Evolutionary conservation across 441 rosid genomes (phyloP).

Genomic region (Jatropha multifida): DNA sequence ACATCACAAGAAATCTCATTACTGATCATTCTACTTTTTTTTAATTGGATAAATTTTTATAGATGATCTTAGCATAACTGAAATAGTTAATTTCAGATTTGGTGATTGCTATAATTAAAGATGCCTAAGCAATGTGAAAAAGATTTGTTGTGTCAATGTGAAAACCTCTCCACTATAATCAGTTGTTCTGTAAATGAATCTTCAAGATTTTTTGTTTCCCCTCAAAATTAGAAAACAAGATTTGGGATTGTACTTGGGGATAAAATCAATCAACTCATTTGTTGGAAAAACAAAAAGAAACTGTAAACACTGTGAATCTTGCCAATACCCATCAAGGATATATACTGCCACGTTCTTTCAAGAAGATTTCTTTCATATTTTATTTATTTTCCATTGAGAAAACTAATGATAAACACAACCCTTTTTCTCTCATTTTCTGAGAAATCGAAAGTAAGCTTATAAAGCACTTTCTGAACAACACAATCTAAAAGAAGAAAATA

Average conservation of each 20-base stretch:
- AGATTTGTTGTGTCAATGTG: neutral
- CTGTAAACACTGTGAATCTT: neutral
- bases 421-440: conserved; percentile 1
- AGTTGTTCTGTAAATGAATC: neutral
- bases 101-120: neutral
- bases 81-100: neutral
- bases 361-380: neutral
- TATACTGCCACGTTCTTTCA: conserved; percentile 10
- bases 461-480: conserved; percentile 19
- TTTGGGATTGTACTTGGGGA: neutral
- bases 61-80: too few species aligned
- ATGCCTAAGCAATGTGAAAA: neutral
- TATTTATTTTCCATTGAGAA: neutral
- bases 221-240: neutral
- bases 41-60: too few species aligned
- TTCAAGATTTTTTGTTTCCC: neutral
- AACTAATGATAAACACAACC: neutral
- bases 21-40: conserved; percentile 13
- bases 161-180: neutral
- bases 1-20: conserved; percentile 12
- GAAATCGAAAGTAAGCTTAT: conserved; percentile 10
- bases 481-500: neutral
- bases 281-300: conserved; percentile 24
- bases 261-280: neutral
- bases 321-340: conserved; percentile 8